A percentile compares a stretch with the other conserved stretches of the same genome.
Evolutionary conservation across 2,329 filamentous ascomycete species (phyloP).

Genomic region (Teratosphaeriaceae sp.): DNA sequence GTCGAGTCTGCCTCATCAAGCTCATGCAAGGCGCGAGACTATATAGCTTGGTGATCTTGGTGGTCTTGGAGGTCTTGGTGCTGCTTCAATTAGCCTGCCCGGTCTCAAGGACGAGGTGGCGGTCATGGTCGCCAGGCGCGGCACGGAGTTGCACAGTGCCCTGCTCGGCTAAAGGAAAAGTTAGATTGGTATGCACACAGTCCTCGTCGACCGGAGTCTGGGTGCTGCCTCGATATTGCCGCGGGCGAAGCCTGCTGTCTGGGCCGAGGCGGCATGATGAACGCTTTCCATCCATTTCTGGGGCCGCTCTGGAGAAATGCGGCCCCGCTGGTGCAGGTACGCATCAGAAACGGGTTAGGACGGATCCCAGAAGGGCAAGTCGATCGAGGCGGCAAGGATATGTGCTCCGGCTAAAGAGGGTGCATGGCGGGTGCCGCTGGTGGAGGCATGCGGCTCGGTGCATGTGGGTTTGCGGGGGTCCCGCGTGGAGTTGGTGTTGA

Average conservation of each 20-base stretch:
- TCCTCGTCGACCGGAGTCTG: background rate
- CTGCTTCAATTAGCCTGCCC: conserved; percentile 5
- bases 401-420: background rate
- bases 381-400: background rate
- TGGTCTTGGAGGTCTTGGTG: too few species aligned
- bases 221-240: background rate
- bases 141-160: too few species aligned
- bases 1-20: background rate
- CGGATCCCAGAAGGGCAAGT: background rate
- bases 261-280: too few species aligned
- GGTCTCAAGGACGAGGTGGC: too few species aligned
- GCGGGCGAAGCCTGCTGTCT: too few species aligned
- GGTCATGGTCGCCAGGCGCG: too few species aligned
- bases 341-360: conserved; percentile 2
- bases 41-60: too few species aligned
- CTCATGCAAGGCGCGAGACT: background rate
- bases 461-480: background rate
- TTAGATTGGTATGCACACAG: background rate
- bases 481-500: background rate
- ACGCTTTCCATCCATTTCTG: background rate
- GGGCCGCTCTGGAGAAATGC: background rate
- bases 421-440: too few species aligned
- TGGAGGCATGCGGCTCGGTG: background rate
- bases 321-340: conserved; percentile 4
- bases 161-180: background rate